These are phyloP conservation scores for Cylindrotheca closterium DNA, from an alignment of 108 stramenopile species.

Conservation along the genomic window DNA sequence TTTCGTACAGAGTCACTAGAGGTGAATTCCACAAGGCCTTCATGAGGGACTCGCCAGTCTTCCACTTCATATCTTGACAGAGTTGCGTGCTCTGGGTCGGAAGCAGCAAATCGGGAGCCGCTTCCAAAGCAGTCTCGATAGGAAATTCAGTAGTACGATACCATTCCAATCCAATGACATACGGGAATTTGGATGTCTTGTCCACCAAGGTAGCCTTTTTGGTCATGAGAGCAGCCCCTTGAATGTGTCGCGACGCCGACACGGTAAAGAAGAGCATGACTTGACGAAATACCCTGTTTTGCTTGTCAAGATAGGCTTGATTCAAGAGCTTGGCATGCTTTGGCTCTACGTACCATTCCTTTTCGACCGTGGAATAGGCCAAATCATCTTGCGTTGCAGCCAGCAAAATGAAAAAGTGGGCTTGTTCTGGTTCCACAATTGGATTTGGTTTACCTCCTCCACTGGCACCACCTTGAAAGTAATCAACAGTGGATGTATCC, in stretches of 20 bases:
- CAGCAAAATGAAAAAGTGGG: slow-evolving; percentile 73
- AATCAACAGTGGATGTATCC: slow-evolving; percentile 74
- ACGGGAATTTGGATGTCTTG: slow-evolving; percentile 45
- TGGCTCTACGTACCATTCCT: slow-evolving; percentile 79
- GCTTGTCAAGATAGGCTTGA: slow-evolving; percentile 37
- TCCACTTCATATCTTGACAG: slow-evolving; percentile 77
- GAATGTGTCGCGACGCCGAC: slow-evolving; percentile 76
- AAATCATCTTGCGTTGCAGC: slow-evolving; percentile 75
- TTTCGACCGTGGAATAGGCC: slow-evolving; percentile 60
- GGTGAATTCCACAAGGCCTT: slow-evolving; percentile 89
- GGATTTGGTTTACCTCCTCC: slow-evolving; percentile 85
- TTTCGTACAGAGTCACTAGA: slow-evolving; percentile 79
- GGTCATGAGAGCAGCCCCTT: slow-evolving; percentile 81
- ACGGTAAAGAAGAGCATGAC: slow-evolving; percentile 88
- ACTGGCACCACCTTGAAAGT: slow-evolving; percentile 75
- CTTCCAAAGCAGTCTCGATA: slow-evolving; percentile 73
- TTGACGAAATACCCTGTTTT: slow-evolving; percentile 42
- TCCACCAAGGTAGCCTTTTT: slow-evolving; percentile 50
- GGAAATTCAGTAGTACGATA: slow-evolving; percentile 85
- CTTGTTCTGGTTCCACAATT: slow-evolving; percentile 81
- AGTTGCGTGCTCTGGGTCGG: slow-evolving; percentile 71
- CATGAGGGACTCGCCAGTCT: slow-evolving; percentile 84
- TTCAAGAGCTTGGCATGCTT: slow-evolving; percentile 77
- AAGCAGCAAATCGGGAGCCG: slow-evolving; percentile 72
- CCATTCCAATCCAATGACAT: slow-evolving; percentile 74